Evolutionary conservation across 805 yeast genomes (phyloP), one percentile per base, ranked within the genome.

Genomic region (Spathaspora girioi): DNA sequence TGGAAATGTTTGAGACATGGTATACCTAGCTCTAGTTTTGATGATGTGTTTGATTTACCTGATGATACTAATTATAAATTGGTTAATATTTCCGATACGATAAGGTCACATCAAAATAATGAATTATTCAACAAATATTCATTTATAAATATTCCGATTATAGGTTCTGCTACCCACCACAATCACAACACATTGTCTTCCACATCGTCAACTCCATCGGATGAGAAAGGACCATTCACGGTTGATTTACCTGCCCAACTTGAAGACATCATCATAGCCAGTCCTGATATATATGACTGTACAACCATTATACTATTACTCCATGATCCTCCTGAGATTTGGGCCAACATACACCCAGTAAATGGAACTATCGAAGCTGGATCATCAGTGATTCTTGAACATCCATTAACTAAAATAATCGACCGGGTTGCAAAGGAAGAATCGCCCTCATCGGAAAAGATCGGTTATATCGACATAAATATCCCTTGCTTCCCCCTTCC

Each of bases 301-400:
- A 78, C 81, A n/a, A 81, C 86, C 6, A 67, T 92, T 5, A 70
- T 91, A 9, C 71, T 93, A 8, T 65, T 89, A 6, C 82, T 92
- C 17, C 98, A 92, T 67, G 98, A 92, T 61, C 89, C 97, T 2
- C 89, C 97, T 6, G 92, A 90, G 53, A 78, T 94, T 6, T 91
- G 97, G 96, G 96, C 96, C 1, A 82, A 85, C 57, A 72, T 85
- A 40, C 91, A 90, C 64, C 89, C 96, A 0, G 67, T 84, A 5
- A 82, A 87, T 9, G 98, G 98, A 7, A 76, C 80, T 47, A 80
- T 93, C 38, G 89, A 89, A 56, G 76, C 91, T 14, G 78, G 81
- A 45, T 80, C 87, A 0, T 83, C 96, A 1, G 79, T 88, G 2
- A 79, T 90, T 18, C 80, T 88, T 43, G 97, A 91, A 59, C 84